phyloP scores from a whole-genome alignment of 176 grass and related monocot species.

The Cenchrus fungigraminus region DNA sequence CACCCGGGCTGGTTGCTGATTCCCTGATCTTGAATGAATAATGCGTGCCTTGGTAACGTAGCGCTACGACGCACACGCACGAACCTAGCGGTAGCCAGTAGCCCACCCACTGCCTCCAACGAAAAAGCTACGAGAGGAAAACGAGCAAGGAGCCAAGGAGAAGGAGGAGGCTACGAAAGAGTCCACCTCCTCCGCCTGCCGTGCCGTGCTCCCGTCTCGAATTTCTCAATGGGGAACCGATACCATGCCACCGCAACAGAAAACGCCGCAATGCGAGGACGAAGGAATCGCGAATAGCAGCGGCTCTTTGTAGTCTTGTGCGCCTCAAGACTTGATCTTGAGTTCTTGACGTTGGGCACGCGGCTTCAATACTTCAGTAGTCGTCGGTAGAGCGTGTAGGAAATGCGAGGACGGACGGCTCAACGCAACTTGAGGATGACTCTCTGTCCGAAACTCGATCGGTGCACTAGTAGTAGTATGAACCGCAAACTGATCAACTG shows the following conservation, averaged over 20 bases:
- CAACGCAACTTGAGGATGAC: background rate
- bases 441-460: background rate
- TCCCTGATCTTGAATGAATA: background rate
- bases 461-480: background rate
- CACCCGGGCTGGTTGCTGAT: background rate
- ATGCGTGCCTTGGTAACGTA: slow-evolving; percentile 20
- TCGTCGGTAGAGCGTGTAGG: too few species aligned
- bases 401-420: too few species aligned
- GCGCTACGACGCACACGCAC: background rate
- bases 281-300: background rate
- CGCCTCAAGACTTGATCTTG: too few species aligned
- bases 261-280: background rate
- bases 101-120: background rate
- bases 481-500: background rate
- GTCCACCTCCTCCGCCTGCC: background rate
- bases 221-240: background rate
- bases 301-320: background rate
- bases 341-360: too few species aligned
- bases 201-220: slow-evolving; percentile 4
- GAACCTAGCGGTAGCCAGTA: background rate
- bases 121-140: background rate
- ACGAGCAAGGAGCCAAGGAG: background rate
- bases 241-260: background rate
- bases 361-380: too few species aligned
- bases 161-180: background rate